Conservation (phyloP, 257 asterid species). For the Handroanthus guayacan region DNA sequence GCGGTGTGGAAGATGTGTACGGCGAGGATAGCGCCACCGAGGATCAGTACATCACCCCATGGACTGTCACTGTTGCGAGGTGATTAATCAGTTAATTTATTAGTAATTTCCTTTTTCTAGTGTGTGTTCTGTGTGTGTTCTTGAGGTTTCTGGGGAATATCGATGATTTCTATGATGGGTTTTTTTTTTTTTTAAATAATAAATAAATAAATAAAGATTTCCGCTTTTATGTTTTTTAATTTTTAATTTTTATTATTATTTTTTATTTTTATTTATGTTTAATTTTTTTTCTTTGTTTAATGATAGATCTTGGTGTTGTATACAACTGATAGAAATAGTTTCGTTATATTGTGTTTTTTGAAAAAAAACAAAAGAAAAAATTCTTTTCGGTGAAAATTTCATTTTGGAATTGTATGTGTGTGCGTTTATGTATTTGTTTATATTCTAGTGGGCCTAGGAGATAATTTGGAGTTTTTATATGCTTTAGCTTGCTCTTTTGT, state of each 20-base stretch:
- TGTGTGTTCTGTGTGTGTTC: not conserved
- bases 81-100: slow-evolving; percentile 30
- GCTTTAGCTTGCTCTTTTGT: slow-evolving; percentile 1
- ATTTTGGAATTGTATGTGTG: not conserved
- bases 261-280: too few relatives aligned
- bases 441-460: slow-evolving; percentile 28
- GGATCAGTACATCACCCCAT: slow-evolving; percentile 74
- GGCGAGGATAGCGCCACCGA: slow-evolving; percentile 89
- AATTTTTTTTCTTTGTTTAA: slow-evolving; percentile 6
- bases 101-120: not conserved
- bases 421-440: slow-evolving; percentile 15
- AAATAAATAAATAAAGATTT: too few relatives aligned
- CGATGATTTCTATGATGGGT: slow-evolving; percentile 43
- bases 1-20: slow-evolving; percentile 78
- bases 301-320: not conserved
- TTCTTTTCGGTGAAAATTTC: not conserved
- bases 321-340: slow-evolving; percentile 3
- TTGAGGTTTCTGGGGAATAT: slow-evolving; percentile 20
- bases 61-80: slow-evolving; percentile 83
- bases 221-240: too few relatives aligned
- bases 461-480: slow-evolving; percentile 12
- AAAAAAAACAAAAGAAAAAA: too few relatives aligned
- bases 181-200: slow-evolving; percentile 1
- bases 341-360: not conserved
- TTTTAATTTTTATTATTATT: too few relatives aligned